Evolutionary conservation across 1,139 yeast species (phyloP), one percentile per base, ranked within the genome.

Genomic region (Candida smagusa): DNA sequence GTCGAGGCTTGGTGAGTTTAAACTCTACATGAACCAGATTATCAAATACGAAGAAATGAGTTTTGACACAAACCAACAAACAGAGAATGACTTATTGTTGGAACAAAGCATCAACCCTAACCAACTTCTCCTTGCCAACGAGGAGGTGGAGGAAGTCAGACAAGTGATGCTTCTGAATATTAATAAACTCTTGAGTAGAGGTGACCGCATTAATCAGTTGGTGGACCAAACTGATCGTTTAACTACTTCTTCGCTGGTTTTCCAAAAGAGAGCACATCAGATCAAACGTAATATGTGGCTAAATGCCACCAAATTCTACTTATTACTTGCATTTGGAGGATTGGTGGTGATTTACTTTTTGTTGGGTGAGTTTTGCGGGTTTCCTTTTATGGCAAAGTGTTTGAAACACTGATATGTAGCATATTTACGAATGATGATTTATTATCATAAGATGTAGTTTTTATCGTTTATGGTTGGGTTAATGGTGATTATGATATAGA

Each of bases 161-260:
- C 74, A 72, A 36, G 61, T 82, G 35, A 81, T 82, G 88, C 74
- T 79, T 52, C 86, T 81, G 43, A 82, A 82, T 50, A 80, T 82
- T 39, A 82, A 78, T 49, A 77, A 77, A 52, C 65, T 89, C 21
- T 66, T 89, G 52, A 81, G 80, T 51, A 73, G 97, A 39, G 96
- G 95, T 9, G 96, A 88, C 51, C 74, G 86, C 41, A 79, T 89
- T 42, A 79, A 80, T 45, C 61, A 77, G 35, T 68, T 89, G 44
- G 95, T 88, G 12, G 85, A 83, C 55, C 89, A 89, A 56, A 88
- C 96, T 1, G 86, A 85, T 46, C 70, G 81, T 38, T 71, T 88
- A 59, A 86, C 84, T 47, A 72, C 74, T 22, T 77, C 80, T 26
- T 79, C 95, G 4, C 77, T 72, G 61, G 76, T 84, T 32, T 89